Evolutionary conservation across 169 alveolate genomes (phyloP), one percentile per base, ranked within the genome.

Genomic region (Babesia gibsoni): DNA sequence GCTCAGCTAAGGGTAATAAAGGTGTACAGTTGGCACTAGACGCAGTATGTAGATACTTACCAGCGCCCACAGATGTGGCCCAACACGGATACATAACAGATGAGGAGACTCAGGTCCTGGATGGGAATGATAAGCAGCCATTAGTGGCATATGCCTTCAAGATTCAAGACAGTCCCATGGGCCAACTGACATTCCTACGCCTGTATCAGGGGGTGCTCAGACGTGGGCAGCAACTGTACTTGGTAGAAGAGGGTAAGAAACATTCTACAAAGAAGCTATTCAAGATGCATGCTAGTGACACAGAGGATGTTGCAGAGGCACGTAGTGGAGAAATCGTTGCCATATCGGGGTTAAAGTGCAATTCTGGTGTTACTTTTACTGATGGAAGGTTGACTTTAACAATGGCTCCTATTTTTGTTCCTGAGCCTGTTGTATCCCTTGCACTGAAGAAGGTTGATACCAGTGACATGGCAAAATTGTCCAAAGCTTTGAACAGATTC

Each of bases 261-360:
- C 88, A 84, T 59, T 84, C 89, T 50, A 67, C 91, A 27, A 87
- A 91, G 58, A 88, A 93, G 52, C 85, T 93, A 83, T 89, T 91
- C 64, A 90, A 91, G 72, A 93, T 96, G 97, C 98, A 96, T 83
- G 90, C 99, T 22, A 93, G 94, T 79, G 94, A 93, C 67, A 93
- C 95, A 82, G 92, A 89, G 66, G 98, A 95, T 59, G 92, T 94
- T 30, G 54, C 58, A 29, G 95, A 89, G 77, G 98, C 97, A 18
- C 89, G 73, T 41, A 92, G 98, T 18, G 99, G 99, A 14, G 99
- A 96, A 46, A 96, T 96, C 22, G 96, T 95, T n/a, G 99, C 99
- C 12, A 81, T 94, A 2, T 91, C 95, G 36, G 99, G 99, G 14
- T 88, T 96, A 42, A 95, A 91, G 42, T 94, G 98, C 64, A 80